Base-by-base conservation (phyloP, 805 yeast genomes). In the Kluyveromyces aestuarii region DNA sequence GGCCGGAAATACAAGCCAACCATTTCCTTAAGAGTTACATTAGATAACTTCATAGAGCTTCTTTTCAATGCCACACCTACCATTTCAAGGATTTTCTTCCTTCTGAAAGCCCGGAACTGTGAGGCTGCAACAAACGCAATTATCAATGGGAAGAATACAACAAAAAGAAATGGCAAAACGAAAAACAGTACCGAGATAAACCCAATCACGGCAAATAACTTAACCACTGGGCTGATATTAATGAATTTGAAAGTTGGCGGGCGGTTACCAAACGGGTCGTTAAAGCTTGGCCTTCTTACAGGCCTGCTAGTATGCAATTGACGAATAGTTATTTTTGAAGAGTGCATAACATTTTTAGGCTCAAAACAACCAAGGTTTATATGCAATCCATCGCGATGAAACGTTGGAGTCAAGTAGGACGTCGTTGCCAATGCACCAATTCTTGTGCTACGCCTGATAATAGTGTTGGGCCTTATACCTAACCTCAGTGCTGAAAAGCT, bases 61-160 rank as follows among this genome's bases (percentile, higher is more conserved):
- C 36, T 42, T 16, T 53, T 56, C 18, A 59, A 45, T 35, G 49
- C 43, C n/a, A 39, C 48, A 19, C 56, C 47, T 27, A 62, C 25
- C 21, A 52, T 52, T 16, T 41, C 36, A 33, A 52, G 48, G n/a
- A 61, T 37, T 16, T 47, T 48, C 16, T 49, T 52, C 13, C 50
- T 44, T 46, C 52, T 55, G 62, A 63, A 62, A 45, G 47, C 51
- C 27, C 49, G 59, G 47, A 58, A 59, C 47, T 63, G 67, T 35
- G 44, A 55, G 9, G 52, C 40, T 8, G 44, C 50, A n/a, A 60
- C 51, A 2, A 52, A 58, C 4, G 49, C 47, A 19, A 63, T 46
- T 2, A 54, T 44, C 27, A 61, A 27, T 6, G 67, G 67, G 39
- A 63, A 49, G 35, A 63, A 50, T 40, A 52, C 44, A 14, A 55